Base-by-base conservation (phyloP, 805 yeast genomes). In the Debaryomyces maramus region DNA sequence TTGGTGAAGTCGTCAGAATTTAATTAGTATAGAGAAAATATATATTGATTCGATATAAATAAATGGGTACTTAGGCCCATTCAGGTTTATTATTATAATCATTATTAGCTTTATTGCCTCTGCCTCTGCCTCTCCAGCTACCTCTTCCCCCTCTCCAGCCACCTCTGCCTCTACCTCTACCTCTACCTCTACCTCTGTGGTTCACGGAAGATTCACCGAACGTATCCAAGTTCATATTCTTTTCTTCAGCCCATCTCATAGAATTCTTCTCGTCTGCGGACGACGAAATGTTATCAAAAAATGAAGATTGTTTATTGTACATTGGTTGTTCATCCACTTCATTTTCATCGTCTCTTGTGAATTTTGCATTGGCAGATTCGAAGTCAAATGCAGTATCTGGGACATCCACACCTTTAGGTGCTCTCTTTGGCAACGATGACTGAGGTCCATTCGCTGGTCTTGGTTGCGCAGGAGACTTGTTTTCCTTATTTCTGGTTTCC, bases 281-380 rank as follows among this genome's bases (percentile, higher is more conserved):
- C 8, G 88, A 78, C 8, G 95, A 85, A 41, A 91, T 78, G 45
- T 77, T 79, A 63, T 93, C 98, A 56, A 91, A 91, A 62, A 93
- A 91, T 1, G 97, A 89, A 10, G 88, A 78, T 54, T 77, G 76
- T 61, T 83, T 88, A 67, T 89, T 78, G 68, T 93, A 93, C 20
- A 53, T 56, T 7, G 56, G 39, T 26, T 43, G 50, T 19, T 60
- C 65, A 13, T 53, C 70, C 24, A 62, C 70, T 43, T 60, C 63
- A 18, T 52, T 54, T 26, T 58, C 65, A 19, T 61, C 69, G 38
- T 77, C 81, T 49, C 72, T 77, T 20, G 69, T 64, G 61, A 88
- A 87, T 58, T 80, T 81, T 27, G 90, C 89, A 58, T 85, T 87
- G 50, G 78, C 78, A 18, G 79, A 59, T 50, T 74, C 85, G 57